Evolutionary conservation across 176 grass and related monocot species (phyloP), one percentile per base, ranked within the genome.

Genomic region (Cocos nucifera): DNA sequence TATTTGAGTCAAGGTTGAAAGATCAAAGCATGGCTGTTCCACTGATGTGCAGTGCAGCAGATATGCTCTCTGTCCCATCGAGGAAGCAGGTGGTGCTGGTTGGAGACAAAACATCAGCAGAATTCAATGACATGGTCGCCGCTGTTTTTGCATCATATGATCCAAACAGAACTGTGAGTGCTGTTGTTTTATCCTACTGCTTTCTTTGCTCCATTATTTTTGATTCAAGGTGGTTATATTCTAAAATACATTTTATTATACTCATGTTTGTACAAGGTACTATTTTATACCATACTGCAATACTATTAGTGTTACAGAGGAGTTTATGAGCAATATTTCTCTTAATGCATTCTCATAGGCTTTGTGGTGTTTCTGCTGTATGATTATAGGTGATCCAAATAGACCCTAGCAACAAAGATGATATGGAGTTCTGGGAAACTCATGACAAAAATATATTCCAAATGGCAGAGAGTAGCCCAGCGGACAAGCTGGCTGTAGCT

Each of bases 71-170:
- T 60, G 69, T 82, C 50, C 81, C 81, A 0, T 97, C 81, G 0
- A 87, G 87, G 80, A 97, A 91, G 62, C 87, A 91, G 55, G 83
- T 97, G 15, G 81, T 91, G 15, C 63, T 97, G 32, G 78, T 91
- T 28, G 92, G 92, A 22, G 60, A 80, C 7, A 91, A 91, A 69
- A 74, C 54, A 60, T 86, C 78, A 58, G 17, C 79, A 4, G 69
- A 87, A 48, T 88, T 82, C 50, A 64, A 56, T 61, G 73, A 85
- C 63, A 85, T 91, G 86, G 69, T 78, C 51, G 56, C 44, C 22
- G 71, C 84, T 27, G 44, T 59, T 6, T 88, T 88, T 79, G 77
- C 81, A 1, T 78, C 81, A 66, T 96, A 91, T 1, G 87, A 97
- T 71, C 83, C 86, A 22, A 90, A 91, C 58, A 90, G 78, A 88